Percentiles rank a stretch among this genome's conserved stretches.
These are phyloP conservation scores for Penicillium sp. DNA, from an alignment of 2,329 filamentous ascomycete species.

Conservation along the genomic window DNA sequence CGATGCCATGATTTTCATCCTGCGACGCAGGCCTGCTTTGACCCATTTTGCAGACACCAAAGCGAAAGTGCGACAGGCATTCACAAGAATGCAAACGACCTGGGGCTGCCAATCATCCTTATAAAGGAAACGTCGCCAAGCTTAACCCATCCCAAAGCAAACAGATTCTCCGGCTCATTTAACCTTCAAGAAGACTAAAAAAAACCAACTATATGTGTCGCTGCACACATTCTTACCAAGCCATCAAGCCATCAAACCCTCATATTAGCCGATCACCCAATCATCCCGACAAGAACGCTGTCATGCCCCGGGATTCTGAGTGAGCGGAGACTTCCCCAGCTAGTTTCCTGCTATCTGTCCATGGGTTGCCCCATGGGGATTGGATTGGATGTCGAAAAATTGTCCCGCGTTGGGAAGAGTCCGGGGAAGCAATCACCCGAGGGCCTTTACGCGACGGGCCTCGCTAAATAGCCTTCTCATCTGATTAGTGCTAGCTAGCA, in stretches of 20 bases:
- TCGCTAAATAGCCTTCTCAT: not conserved
- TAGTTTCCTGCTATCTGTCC: not conserved
- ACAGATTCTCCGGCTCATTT: not conserved
- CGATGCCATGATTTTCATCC: slow-evolving; percentile 11
- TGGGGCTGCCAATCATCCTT: not conserved
- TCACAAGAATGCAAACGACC: not conserved
- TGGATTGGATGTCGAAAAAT: not conserved
- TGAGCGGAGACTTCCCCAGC: slow-evolving; percentile 1
- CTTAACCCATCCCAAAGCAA: not conserved
- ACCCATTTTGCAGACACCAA: slow-evolving; percentile 10
- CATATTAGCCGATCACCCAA: slow-evolving; percentile 8
- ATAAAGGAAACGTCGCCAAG: slow-evolving; percentile 1
- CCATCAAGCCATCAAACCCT: not conserved
- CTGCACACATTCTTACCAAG: not conserved
- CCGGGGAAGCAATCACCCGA: slow-evolving; percentile 26
- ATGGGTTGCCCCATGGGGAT: not conserved
- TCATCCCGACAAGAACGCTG: not conserved
- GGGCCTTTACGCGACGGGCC: not conserved
- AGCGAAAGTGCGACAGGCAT: not conserved
- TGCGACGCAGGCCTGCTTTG: slow-evolving; percentile 9
- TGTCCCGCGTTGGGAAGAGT: slow-evolving; percentile 9
- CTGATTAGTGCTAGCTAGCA: not conserved
- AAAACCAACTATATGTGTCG: not conserved
- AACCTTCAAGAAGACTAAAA: not conserved
- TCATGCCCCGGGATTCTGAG: slow-evolving; percentile 10